A percentile compares a stretch with the other conserved stretches of the same genome.
These are phyloP conservation scores for Marsdenia floribunda DNA, from an alignment of 257 asterid genomes.

Conservation along the genomic window DNA sequence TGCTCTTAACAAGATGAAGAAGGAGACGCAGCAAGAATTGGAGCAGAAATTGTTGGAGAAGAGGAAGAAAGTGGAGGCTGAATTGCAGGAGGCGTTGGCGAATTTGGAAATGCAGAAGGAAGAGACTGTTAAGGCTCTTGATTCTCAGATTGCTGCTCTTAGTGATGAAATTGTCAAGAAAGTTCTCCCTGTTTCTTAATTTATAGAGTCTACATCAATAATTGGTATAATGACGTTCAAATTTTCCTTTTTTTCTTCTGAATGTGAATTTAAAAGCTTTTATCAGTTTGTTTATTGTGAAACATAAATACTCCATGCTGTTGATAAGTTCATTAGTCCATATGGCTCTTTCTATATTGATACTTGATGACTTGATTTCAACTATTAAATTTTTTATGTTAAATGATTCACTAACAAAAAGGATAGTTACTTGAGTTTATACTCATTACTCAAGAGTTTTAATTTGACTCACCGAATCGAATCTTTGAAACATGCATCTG, in stretches of 20 bases:
- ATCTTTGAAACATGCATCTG: too few species aligned
- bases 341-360: neutral
- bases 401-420: too few species aligned
- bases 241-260: too few species aligned
- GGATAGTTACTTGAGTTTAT: too few species aligned
- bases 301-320: neutral
- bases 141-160: slow-evolving; percentile 73
- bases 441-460: too few species aligned
- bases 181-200: slow-evolving; percentile 69
- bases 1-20: slow-evolving; percentile 90
- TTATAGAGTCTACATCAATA: neutral
- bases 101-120: slow-evolving; percentile 73
- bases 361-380: too few species aligned
- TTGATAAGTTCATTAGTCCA: neutral
- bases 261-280: neutral
- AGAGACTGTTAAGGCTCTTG: slow-evolving; percentile 68
- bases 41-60: slow-evolving; percentile 77
- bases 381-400: too few species aligned
- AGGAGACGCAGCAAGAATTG: slow-evolving; percentile 81
- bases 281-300: neutral
- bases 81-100: slow-evolving; percentile 72
- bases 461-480: too few species aligned
- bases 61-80: slow-evolving; percentile 76
- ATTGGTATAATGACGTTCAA: neutral
- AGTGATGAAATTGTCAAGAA: slow-evolving; percentile 88